Conservation (phyloP, 2,329 filamentous ascomycete species). For the Calonectria pseudoturangicola region DNA sequence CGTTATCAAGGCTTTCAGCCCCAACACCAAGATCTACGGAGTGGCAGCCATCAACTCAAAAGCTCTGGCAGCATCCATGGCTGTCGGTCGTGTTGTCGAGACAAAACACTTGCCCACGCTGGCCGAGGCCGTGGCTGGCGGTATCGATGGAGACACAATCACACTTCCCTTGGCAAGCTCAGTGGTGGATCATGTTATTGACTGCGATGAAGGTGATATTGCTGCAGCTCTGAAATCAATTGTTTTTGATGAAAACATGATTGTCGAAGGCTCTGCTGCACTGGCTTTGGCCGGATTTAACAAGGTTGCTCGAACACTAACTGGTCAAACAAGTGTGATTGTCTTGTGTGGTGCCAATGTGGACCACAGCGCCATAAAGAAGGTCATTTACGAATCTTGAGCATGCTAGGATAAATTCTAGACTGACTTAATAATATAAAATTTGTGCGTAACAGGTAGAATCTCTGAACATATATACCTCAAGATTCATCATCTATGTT, state of each 20-base stretch:
- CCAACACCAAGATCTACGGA: conserved; percentile 3
- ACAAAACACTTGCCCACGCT: conserved; percentile 5
- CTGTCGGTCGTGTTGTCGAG: conserved; percentile 1
- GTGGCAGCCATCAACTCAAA: conserved; percentile 7
- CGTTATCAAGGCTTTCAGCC: background rate
- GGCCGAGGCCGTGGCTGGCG: background rate
- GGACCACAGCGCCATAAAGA: background rate
- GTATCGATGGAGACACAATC: conserved; percentile 15
- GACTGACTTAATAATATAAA: no score
- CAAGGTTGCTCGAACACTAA: background rate
- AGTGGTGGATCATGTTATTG: conserved; percentile 11
- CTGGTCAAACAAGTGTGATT: conserved; percentile 1
- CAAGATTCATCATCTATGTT: no score
- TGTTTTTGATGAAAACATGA: conserved; percentile 10
- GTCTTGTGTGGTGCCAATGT: conserved; percentile 12
- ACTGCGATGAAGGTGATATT: conserved; percentile 7
- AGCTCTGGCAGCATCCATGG: conserved; percentile 8
- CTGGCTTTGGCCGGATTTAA: conserved; percentile 2
- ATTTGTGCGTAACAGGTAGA: no score
- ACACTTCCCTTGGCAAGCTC: conserved; percentile 5
- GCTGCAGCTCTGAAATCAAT: background rate
- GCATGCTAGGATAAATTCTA: background rate
- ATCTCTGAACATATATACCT: no score
- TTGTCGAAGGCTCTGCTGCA: conserved; percentile 11
- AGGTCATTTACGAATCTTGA: background rate